Percentiles rank a stretch among this genome's conserved stretches.
Conservation (phyloP, 495 filamentous ascomycete genomes). For the Articulospora tetracladia region DNA sequence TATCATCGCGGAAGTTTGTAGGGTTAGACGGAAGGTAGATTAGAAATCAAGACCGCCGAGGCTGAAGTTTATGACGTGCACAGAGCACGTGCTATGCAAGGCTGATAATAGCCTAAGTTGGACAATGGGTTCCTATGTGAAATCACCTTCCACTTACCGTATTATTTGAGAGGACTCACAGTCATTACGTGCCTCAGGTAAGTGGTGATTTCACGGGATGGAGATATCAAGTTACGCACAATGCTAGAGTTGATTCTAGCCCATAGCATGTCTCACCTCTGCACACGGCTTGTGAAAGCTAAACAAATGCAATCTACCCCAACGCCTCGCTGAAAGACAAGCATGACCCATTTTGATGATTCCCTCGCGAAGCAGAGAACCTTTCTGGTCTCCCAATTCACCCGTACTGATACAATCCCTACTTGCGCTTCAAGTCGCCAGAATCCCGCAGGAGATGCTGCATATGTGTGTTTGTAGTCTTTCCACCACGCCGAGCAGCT, state of each 20-base stretch:
- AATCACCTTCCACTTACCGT: no score
- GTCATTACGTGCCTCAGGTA: no score
- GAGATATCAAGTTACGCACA: neutral
- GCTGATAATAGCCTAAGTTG: no score
- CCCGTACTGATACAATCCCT: neutral
- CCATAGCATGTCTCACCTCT: neutral
- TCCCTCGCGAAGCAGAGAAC: neutral
- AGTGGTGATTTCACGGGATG: neutral
- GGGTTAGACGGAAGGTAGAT: neutral
- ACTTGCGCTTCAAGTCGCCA: neutral
- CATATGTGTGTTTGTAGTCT: conserved; percentile 94
- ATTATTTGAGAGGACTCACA: no score
- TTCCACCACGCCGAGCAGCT: conserved; percentile 60
- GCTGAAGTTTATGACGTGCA: neutral
- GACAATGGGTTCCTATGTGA: no score
- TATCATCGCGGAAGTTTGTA: conserved; percentile 6
- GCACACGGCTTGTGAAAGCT: neutral
- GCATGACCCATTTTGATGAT: neutral
- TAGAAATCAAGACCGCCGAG: conserved; percentile 15
- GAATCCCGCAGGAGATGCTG: conserved; percentile 77
- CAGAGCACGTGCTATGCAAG: neutral
- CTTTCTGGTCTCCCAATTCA: neutral
- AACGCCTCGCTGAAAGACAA: neutral
- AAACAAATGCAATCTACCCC: neutral
- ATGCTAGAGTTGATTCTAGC: neutral